Evolutionary conservation across 495 filamentous ascomycete genomes (phyloP), one percentile per base, ranked within the genome.

Genomic region (Aspergillus incahuasiensis): DNA sequence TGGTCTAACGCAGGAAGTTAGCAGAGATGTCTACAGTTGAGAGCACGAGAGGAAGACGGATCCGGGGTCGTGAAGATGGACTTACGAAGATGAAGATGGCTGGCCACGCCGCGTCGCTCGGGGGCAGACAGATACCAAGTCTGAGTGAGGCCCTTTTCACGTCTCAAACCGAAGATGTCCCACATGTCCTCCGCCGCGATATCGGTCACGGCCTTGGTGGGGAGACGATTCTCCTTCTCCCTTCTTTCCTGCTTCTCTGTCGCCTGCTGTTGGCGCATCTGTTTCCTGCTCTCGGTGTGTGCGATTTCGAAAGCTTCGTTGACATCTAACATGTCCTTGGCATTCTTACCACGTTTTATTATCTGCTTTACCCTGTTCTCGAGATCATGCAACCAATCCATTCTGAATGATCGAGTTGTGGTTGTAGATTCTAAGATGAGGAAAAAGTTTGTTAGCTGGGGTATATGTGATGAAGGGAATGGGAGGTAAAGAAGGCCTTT

Each of bases 331-430:
- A 12, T 43, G 41, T 44, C 41, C 22, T 46, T 25, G 43, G 28
- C 21, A 15, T 46, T 46, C 43, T 46, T 46, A 22, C 21, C 21
- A 46, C 5, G 43, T 46, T 46, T 9, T 3, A 44, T 19, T 20
- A 44, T 44, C 41, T 44, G 41, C 16, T 44, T 44, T 9, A 44
- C 22, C 43, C 28, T 46, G 20, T 46, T 46, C 43, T 46, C 43
- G 28, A 46, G 13, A 25, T 22, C 28, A 22, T 20, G 24, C 21
- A 46, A 28, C 43, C 21, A 46, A 24, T 46, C 43, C 21, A 46
- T 46, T 12, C 22, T 44, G 41, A 19, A 19, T 19, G 41, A 44
- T 44, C 19, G 41, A 6, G 41, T 20, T 40, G 38, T 11, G 38
- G 38, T 40, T 11, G 38, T 15, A 44, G 41, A 44, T 44, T 44